Base-by-base conservation (phyloP, 2,329 filamentous ascomycete genomes). In the Tolypocladium tropicale region DNA sequence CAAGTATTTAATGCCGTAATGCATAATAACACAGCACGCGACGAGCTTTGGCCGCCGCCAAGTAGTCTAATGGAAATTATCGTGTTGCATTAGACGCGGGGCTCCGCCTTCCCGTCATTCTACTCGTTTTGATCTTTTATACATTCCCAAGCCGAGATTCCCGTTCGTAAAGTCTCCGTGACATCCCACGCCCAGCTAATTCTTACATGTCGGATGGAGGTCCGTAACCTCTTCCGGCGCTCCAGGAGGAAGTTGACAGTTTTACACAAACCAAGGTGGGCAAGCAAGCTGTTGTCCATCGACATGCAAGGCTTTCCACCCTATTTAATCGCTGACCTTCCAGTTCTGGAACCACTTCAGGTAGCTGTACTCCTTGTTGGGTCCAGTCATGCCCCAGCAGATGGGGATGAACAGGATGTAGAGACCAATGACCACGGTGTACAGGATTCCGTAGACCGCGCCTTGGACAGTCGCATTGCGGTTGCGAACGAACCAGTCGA, bases 381-480 rank as follows among this genome's bases (percentile, higher is more conserved):
- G 76, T 16, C 94, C 94, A 57, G 86, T 85, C 90, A 99, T 99
- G 59, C 94, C 94, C 78, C 95, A 99, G 72, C 90, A 94, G 68
- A 99, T 92, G 25, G 89, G 92, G 62, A 93, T 86, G 77, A 99
- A 99, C 65, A 88, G 80, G 67, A 92, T 79, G 75, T 96, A 99
- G 46, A 97, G 80, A 6, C 87, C 88, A 61, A 95, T 85, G 55
- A 91, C 81, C 28, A 80, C 70, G 21, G 78, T 75, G 71, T 97
- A 97, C 30, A 97, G 74, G 18, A 85, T 64, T 32, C 79, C 80
- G 70, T 93, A 96, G n/a, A 89, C 72, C 14, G 74, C 78, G 71
- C 82, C 83, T 71, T 89, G 85, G 33, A 90, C 65, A 46, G 72
- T 75, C 67, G 81, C 82, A 63, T 78, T 80, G 61, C 89, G 76